phyloP scores from a whole-genome alignment of 441 rosid species.

The Rhodomyrtus psidioides region DNA sequence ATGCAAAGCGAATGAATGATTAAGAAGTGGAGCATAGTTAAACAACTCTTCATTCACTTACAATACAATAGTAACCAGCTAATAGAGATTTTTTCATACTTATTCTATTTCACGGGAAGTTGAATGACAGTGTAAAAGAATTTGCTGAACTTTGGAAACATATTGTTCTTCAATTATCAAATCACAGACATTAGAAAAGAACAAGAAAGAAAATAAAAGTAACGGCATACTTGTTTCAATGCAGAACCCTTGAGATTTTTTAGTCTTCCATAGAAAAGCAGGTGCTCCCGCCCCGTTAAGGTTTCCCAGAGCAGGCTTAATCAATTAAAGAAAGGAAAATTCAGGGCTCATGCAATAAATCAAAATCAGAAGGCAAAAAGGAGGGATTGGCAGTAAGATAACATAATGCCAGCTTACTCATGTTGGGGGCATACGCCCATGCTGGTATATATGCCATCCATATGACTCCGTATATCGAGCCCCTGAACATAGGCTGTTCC shows the following conservation, averaged over 20 bases:
- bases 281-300: conserved; percentile 10
- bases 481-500: conserved; percentile 5
- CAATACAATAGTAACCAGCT: background rate
- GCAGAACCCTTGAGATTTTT: conserved; percentile 7
- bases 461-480: background rate
- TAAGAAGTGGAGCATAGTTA: background rate
- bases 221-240: background rate
- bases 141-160: background rate
- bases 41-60: background rate
- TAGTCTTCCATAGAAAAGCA: conserved; percentile 11
- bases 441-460: conserved; percentile 3
- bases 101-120: background rate
- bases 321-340: background rate
- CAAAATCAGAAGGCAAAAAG: background rate
- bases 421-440: conserved; percentile 13
- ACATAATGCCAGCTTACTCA: conserved; percentile 4
- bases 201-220: background rate
- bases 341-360: background rate
- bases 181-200: background rate
- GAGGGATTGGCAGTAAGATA: background rate
- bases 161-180: background rate
- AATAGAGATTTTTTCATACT: background rate
- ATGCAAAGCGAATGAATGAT: background rate
- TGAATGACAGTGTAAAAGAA: background rate
- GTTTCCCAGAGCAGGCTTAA: conserved; percentile 11